These are phyloP conservation scores for Penicillium lividum DNA, from an alignment of 495 filamentous ascomycete genomes.

Conservation along the genomic window DNA sequence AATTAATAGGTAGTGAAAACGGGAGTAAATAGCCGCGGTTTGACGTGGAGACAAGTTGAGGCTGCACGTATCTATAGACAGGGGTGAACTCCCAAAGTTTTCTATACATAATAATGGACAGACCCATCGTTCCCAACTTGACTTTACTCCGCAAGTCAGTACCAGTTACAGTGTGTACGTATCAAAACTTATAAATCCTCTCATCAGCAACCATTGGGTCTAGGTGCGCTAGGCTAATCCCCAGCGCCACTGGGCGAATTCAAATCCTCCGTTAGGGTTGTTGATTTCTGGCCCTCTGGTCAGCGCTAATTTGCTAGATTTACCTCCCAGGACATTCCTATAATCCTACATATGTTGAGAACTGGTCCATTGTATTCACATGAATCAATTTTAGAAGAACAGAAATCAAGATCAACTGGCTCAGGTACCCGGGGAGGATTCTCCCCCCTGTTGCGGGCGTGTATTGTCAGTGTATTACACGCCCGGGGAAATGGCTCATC, in stretches of 20 bases:
- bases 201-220: slow-evolving; percentile 3
- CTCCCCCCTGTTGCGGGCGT: background rate
- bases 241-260: slow-evolving; percentile 2
- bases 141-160: background rate
- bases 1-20: background rate
- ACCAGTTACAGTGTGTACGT: background rate
- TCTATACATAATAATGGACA: background rate
- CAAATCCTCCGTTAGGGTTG: slow-evolving; percentile 8
- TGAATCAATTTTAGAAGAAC: background rate
- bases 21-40: slow-evolving; percentile 4
- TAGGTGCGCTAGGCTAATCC: slow-evolving; percentile 2
- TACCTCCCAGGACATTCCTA: background rate
- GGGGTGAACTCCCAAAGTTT: background rate
- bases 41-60: slow-evolving; percentile 1
- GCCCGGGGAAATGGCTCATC: slow-evolving; percentile 3
- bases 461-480: slow-evolving; percentile 6
- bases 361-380: background rate
- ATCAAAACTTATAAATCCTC: background rate
- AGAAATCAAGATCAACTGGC: background rate
- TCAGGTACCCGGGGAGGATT: slow-evolving; percentile 13
- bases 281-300: background rate
- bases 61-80: background rate
- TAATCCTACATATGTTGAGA: background rate
- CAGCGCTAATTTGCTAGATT: background rate
- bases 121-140: background rate